Conservation (phyloP, 768 basidiomycete species). For the Russula lepida region DNA sequence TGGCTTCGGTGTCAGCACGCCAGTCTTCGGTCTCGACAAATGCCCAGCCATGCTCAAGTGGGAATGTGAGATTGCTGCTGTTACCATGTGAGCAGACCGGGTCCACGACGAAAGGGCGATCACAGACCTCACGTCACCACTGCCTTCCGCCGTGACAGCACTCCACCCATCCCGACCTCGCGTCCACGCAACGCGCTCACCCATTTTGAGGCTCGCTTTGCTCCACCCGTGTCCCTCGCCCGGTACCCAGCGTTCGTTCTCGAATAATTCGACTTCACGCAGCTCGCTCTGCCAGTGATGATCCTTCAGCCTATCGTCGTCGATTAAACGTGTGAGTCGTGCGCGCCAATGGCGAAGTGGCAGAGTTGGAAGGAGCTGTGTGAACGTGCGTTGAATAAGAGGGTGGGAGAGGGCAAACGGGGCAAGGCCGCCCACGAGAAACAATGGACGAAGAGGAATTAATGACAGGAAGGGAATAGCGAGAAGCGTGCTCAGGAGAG, state of each 20-base stretch:
- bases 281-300: constrained; percentile 56
- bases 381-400: constrained; percentile 26
- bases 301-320: constrained; percentile 61
- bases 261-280: constrained; percentile 66
- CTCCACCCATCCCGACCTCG: constrained; percentile 65
- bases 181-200: constrained; percentile 61
- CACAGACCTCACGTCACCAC: constrained; percentile 57
- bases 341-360: constrained; percentile 18
- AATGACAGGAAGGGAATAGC: constrained; percentile 32
- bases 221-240: constrained; percentile 30
- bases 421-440: constrained; percentile 42
- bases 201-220: constrained; percentile 30
- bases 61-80: constrained; percentile 77
- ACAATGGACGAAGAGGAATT: constrained; percentile 36
- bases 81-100: constrained; percentile 16
- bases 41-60: constrained; percentile 63
- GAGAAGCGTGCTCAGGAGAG: constrained; percentile 38
- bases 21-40: constrained; percentile 75
- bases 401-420: constrained; percentile 53
- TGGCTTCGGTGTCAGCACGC: constrained; percentile 53
- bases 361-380: constrained; percentile 26
- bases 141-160: constrained; percentile 37
- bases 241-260: constrained; percentile 59
- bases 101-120: background rate
- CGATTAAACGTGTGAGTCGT: constrained; percentile 34